These are phyloP conservation scores for Atalantia buxifolia DNA, from an alignment of 345 rosid genomes.

Conservation along the genomic window DNA sequence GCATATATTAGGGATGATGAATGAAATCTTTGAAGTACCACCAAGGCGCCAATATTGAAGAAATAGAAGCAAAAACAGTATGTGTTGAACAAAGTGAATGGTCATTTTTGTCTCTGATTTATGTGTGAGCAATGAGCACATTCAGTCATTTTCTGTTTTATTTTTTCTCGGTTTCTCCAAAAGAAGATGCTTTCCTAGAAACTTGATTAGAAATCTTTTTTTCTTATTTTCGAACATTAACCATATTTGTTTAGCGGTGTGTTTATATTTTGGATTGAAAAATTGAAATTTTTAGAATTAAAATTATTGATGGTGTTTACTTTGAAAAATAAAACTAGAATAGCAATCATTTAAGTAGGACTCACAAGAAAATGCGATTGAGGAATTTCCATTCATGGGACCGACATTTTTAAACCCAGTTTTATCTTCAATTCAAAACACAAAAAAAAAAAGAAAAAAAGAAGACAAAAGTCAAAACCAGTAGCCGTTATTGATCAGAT, in stretches of 20 bases:
- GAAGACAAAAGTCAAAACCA: no score
- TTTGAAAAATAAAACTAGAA: no score
- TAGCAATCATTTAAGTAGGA: no score
- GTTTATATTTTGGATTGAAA: no score
- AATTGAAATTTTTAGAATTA: no score
- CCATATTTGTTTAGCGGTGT: background rate
- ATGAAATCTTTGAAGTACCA: background rate
- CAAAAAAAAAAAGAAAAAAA: no score
- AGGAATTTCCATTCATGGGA: no score
- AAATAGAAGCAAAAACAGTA: background rate
- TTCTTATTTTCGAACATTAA: background rate
- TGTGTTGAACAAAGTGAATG: background rate
- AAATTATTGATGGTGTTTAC: no score
- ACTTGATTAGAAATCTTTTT: background rate
- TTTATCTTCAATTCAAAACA: no score
- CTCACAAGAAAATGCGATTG: no score
- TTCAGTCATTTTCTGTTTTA: background rate
- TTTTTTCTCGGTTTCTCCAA: background rate
- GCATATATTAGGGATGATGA: background rate
- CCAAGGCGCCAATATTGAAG: background rate
- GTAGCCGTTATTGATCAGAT: no score
- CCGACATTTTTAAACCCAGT: no score
- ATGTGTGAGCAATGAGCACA: background rate
- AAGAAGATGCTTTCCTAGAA: background rate
- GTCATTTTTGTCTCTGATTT: background rate